A percentile compares a stretch with the other conserved stretches of the same genome.
Evolutionary conservation across 495 filamentous ascomycete species (phyloP).

Genomic region (Aspergillus indologenus): DNA sequence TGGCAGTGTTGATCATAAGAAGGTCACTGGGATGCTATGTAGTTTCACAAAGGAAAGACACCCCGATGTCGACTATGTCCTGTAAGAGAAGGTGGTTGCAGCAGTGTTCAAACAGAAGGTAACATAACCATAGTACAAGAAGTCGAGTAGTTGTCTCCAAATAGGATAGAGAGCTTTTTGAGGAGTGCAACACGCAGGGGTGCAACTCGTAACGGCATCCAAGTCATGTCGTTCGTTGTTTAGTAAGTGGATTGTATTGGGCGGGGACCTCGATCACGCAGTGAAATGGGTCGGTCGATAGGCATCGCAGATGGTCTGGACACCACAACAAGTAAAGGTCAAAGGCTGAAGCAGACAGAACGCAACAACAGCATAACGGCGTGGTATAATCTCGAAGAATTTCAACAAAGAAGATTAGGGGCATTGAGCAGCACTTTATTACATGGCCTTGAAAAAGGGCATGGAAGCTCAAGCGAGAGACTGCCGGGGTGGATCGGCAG

Average conservation of each 20-base stretch:
- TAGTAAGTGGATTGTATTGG: neutral
- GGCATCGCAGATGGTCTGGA: neutral
- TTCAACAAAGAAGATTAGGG: constrained; percentile 26
- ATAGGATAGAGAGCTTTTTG: neutral
- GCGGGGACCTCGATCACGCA: neutral
- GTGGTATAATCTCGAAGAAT: constrained; percentile 21
- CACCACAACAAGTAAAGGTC: neutral
- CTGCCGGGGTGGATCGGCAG: neutral
- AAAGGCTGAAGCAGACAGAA: constrained; percentile 2
- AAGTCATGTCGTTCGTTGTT: constrained; percentile 11
- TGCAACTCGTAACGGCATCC: constrained; percentile 1
- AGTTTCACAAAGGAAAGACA: neutral
- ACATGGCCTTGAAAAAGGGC: neutral
- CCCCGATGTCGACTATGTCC: neutral
- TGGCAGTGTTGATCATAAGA: neutral
- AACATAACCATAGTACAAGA: constrained; percentile 26
- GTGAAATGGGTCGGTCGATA: neutral
- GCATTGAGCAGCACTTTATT: constrained; percentile 6
- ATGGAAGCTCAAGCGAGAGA: neutral
- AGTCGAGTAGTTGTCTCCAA: constrained; percentile 1
- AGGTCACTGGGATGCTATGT: neutral
- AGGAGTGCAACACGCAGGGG: neutral
- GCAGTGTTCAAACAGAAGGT: constrained; percentile 20
- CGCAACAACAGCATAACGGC: constrained; percentile 7
- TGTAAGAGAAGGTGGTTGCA: neutral